phyloP scores from a whole-genome alignment of 2,329 filamentous ascomycete species.

The Xylariaceae sp. region DNA sequence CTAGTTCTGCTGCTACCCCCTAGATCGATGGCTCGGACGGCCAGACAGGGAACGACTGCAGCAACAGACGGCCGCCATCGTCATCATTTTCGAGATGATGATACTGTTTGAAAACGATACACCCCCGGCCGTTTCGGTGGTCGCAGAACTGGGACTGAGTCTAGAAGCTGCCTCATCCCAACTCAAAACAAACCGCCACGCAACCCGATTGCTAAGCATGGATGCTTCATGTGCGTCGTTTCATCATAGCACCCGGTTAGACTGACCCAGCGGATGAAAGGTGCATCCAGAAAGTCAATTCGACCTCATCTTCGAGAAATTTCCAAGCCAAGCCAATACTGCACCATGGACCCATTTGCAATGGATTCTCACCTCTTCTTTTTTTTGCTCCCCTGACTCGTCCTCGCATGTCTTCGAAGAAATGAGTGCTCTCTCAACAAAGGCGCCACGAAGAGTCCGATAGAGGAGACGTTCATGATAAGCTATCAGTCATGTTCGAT shows the following conservation, averaged over 20 bases:
- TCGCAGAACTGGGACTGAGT: not conserved
- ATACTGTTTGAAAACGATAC: not conserved
- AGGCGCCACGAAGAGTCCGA: constrained; percentile 1
- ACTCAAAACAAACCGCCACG: not conserved
- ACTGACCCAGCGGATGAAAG: constrained; percentile 3
- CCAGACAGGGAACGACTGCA: not conserved
- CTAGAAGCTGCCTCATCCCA: constrained; percentile 5
- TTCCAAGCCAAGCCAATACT: not conserved
- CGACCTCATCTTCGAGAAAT: constrained; percentile 8
- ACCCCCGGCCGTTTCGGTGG: not conserved
- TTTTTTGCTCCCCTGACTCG: not conserved
- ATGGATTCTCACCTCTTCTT: constrained; percentile 7
- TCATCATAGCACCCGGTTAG: constrained; percentile 1
- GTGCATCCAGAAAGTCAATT: not conserved
- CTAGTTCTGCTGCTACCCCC: not conserved
- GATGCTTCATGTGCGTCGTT: constrained; percentile 2
- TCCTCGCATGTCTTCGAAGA: not conserved
- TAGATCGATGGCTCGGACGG: not conserved
- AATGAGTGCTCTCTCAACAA: not conserved
- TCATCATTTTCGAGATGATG: not conserved
- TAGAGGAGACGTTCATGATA: constrained; percentile 8
- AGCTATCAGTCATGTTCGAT: no score
- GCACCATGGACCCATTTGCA: constrained; percentile 2
- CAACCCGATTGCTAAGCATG: constrained; percentile 7
- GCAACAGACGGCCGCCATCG: not conserved